A percentile compares a stretch with the other conserved stretches of the same genome.
These are phyloP conservation scores for Phytophthora capsici DNA, from an alignment of 352 stramenopile species.

Conservation along the genomic window DNA sequence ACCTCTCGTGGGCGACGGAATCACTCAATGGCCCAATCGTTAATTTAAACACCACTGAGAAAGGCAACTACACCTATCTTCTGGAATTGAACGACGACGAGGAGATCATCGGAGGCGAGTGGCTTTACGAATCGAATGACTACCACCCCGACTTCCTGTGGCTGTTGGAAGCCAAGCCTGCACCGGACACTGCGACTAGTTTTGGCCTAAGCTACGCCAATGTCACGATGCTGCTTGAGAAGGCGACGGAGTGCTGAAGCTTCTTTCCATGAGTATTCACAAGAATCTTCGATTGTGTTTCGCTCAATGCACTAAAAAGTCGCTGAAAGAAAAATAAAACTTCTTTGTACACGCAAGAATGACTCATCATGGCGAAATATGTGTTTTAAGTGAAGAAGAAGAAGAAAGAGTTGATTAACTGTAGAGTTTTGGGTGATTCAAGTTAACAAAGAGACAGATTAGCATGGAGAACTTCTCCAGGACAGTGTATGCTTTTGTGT, in stretches of 20 bases:
- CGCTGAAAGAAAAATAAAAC: not conserved
- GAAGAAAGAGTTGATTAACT: too few species aligned
- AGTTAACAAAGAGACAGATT: too few species aligned
- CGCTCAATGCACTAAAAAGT: too few species aligned
- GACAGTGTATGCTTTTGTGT: too few species aligned
- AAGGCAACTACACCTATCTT: conserved; percentile 18
- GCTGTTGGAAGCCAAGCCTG: conserved; percentile 16
- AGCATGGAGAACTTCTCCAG: too few species aligned
- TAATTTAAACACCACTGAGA: not conserved
- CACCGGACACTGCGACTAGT: conserved; percentile 19
- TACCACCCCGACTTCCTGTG: conserved; percentile 41
- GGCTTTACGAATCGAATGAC: conserved; percentile 29
- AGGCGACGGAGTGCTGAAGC: conserved; percentile 4
- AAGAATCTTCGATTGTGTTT: too few species aligned
- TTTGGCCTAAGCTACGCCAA: conserved; percentile 33
- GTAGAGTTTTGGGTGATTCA: too few species aligned
- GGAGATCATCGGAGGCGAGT: conserved; percentile 38
- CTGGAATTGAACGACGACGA: conserved; percentile 28
- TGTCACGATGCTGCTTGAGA: conserved; percentile 20
- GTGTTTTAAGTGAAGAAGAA: too few species aligned
- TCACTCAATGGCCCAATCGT: not conserved
- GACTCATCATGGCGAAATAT: too few species aligned
- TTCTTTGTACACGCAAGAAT: not conserved
- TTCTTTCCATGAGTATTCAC: too few species aligned
- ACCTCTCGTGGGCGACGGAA: not conserved